Evolutionary conservation across 2,329 filamentous ascomycete species (phyloP).

Genomic region (Alternaria panax): DNA sequence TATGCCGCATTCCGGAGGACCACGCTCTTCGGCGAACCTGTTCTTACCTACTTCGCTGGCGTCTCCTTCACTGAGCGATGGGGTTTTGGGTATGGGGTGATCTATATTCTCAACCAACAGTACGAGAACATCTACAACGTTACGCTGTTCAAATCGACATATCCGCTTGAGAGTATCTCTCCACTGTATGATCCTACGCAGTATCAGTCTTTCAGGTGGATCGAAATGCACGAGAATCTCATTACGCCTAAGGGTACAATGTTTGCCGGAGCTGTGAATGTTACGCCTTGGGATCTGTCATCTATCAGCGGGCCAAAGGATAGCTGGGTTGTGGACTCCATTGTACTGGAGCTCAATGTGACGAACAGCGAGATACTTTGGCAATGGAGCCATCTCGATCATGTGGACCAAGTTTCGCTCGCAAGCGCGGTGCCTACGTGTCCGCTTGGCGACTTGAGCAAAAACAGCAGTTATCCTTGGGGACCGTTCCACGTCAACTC

Average conservation of each 20-base stretch:
- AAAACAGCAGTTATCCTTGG: conserved; percentile 8
- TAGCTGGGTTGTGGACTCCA: conserved; percentile 3
- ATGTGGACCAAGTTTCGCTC: conserved; percentile 5
- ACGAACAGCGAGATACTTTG: conserved; percentile 17
- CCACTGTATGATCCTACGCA: conserved; percentile 15
- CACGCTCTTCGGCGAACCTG: conserved; percentile 4
- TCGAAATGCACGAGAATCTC: conserved; percentile 20
- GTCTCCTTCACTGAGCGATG: neutral
- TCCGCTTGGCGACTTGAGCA: neutral
- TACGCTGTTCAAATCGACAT: conserved; percentile 1
- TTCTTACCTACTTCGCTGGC: neutral
- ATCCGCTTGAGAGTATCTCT: conserved; percentile 4
- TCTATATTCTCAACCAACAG: conserved; percentile 5
- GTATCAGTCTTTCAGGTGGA: conserved; percentile 13
- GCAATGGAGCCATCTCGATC: conserved; percentile 19
- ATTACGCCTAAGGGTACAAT: conserved; percentile 16
- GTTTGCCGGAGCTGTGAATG: conserved; percentile 13
- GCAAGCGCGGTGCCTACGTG: conserved; percentile 5
- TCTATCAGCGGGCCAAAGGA: conserved; percentile 6
- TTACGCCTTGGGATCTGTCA: conserved; percentile 16
- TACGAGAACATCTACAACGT: conserved; percentile 8
- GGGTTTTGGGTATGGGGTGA: conserved; percentile 3
- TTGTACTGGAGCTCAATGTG: conserved; percentile 8
- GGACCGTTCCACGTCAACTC: conserved; percentile 6
- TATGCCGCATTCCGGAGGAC: conserved; percentile 3